A percentile compares a stretch with the other conserved stretches of the same genome.
phyloP scores from a whole-genome alignment of 2,329 filamentous ascomycete species.

The Colletotrichum tofieldiae region DNA sequence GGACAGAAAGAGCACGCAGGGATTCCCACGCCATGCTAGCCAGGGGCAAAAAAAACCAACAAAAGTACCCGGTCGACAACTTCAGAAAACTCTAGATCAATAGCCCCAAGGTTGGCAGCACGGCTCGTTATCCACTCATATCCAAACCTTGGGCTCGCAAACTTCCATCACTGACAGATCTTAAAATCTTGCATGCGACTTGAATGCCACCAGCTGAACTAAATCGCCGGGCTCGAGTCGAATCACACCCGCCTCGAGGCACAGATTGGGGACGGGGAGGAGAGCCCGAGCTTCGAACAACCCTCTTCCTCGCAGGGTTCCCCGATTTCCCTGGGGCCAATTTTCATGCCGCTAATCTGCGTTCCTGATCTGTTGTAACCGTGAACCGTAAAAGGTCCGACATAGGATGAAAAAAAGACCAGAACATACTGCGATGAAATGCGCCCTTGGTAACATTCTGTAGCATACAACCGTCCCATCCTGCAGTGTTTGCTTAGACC shows the following conservation, averaged over 20 bases:
- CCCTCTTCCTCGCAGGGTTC: constrained; percentile 29
- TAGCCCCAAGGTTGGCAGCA: neutral
- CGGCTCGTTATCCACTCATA: neutral
- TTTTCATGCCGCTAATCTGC: constrained; percentile 6
- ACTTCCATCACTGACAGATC: constrained; percentile 1
- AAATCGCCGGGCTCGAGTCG: neutral
- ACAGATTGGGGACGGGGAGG: neutral
- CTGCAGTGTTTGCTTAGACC: neutral
- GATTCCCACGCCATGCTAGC: constrained; percentile 14
- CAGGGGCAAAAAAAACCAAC: neutral
- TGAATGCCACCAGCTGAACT: neutral
- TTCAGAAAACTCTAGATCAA: neutral
- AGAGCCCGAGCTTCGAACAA: constrained; percentile 29
- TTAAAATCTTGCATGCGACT: neutral
- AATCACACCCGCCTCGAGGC: neutral
- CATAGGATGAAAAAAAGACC: neutral
- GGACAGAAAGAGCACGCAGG: constrained; percentile 17
- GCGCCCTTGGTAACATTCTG: neutral
- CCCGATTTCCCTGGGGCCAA: neutral
- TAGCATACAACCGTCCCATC: neutral
- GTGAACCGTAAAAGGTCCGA: constrained; percentile 2
- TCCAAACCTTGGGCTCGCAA: neutral
- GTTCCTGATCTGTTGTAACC: constrained; percentile 17
- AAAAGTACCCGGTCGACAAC: neutral
- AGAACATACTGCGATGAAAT: neutral